Conservation (phyloP, 148 eudicot genomes). For the Diospyros lotus region DNA sequence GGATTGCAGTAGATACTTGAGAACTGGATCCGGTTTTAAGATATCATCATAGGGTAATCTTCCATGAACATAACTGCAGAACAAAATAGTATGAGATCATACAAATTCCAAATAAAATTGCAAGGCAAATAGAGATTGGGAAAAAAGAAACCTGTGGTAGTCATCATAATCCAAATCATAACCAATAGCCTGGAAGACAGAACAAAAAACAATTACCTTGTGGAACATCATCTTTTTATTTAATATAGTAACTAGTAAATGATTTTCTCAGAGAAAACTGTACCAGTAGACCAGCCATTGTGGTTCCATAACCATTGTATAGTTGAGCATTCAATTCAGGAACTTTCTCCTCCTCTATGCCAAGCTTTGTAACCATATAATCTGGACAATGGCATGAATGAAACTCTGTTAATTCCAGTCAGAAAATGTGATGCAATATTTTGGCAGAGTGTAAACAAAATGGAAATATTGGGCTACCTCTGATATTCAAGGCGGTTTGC, state of each 20-base stretch:
- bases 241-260: not conserved
- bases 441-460: not conserved
- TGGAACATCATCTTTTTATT: not conserved
- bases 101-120: not conserved
- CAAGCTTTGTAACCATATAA: conserved; percentile 71
- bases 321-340: conserved; percentile 50
- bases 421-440: not conserved
- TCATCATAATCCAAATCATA: conserved; percentile 86
- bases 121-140: not conserved
- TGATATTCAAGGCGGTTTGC: conserved; percentile 58
- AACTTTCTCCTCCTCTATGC: conserved; percentile 61
- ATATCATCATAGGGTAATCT: conserved; percentile 79
- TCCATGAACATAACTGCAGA: conserved; percentile 78
- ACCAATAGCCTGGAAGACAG: conserved; percentile 67
- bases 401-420: not conserved
- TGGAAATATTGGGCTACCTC: conserved; percentile 33
- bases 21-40: conserved; percentile 67
- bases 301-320: conserved; percentile 86
- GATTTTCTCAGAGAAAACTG: not conserved
- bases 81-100: not conserved
- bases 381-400: conserved; percentile 32
- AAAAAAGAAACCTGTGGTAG: conserved; percentile 57
- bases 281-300: conserved; percentile 96
- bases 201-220: not conserved
- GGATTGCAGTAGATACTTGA: conserved; percentile 64